Evolutionary conservation across 495 filamentous ascomycete species (phyloP).

Genomic region (Stereocaulon alpinum): DNA sequence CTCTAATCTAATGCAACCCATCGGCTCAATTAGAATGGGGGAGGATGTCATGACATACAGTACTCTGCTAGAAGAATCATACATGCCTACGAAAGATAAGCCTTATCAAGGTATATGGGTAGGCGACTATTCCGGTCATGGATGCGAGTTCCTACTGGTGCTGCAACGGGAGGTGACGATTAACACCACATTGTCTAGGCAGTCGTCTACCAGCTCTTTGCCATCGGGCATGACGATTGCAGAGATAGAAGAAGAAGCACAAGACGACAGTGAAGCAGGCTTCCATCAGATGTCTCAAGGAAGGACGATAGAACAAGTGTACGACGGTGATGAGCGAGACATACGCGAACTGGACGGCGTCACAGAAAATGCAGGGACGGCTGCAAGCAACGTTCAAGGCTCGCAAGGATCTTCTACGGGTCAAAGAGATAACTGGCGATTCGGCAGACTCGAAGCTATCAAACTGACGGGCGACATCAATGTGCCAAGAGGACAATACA

Average conservation of each 20-base stretch:
- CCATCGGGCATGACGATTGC: slow-evolving; percentile 1
- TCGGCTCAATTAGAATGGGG: slow-evolving; percentile 37
- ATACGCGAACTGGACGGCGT: too few species aligned
- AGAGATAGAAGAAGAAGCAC: not conserved
- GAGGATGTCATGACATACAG: slow-evolving; percentile 65
- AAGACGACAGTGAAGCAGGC: slow-evolving; percentile 1
- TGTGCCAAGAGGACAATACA: slow-evolving; percentile 73
- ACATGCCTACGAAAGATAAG: slow-evolving; percentile 67
- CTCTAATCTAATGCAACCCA: slow-evolving; percentile 23
- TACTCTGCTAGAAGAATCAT: slow-evolving; percentile 59
- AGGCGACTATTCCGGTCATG: slow-evolving; percentile 79
- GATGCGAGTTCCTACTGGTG: slow-evolving; percentile 78
- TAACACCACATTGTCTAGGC: slow-evolving; percentile 9
- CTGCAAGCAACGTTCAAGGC: not conserved
- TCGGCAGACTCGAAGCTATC: slow-evolving; percentile 61
- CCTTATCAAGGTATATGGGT: slow-evolving; percentile 87
- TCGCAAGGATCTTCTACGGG: not conserved
- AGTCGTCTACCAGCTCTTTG: slow-evolving; percentile 5
- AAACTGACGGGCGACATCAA: slow-evolving; percentile 89
- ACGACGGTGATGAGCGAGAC: not conserved
- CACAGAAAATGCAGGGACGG: not conserved
- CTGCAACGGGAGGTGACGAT: slow-evolving; percentile 48
- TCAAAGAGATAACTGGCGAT: slow-evolving; percentile 4
- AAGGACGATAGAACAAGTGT: not conserved
- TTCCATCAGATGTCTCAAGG: not conserved